phyloP scores from a whole-genome alignment of 1,284 basidiomycete species.

The Cutaneotrichosporon spelunceum region DNA sequence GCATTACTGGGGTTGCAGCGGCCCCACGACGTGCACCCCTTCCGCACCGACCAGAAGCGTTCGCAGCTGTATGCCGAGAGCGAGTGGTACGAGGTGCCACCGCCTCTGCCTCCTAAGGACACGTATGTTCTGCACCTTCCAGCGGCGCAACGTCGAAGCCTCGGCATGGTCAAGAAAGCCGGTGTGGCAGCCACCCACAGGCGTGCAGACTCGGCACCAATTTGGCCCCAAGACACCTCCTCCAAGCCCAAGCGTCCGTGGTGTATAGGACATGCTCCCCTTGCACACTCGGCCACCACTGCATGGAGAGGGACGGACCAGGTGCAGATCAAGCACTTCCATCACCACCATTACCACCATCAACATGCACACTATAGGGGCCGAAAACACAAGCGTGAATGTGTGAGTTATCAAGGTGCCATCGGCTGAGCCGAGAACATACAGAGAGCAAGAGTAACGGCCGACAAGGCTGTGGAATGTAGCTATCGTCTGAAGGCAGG shows the following conservation, averaged over 20 bases:
- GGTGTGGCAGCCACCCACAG: not conserved
- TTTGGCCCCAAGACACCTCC: not conserved
- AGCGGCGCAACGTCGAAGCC: not conserved
- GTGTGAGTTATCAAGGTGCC: not conserved
- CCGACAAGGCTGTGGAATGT: too few species aligned
- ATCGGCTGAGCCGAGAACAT: too few species aligned
- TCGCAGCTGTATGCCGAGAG: not conserved
- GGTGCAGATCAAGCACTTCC: not conserved
- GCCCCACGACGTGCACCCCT: not conserved
- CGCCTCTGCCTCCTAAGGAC: not conserved
- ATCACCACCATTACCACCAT: not conserved
- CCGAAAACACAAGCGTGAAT: not conserved
- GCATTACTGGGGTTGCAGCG: not conserved
- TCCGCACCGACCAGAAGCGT: not conserved
- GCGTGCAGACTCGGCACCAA: not conserved
- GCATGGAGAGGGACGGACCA: not conserved
- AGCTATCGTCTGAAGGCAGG: too few species aligned
- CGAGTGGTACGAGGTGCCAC: not conserved
- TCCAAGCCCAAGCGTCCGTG: not conserved
- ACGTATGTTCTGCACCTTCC: not conserved
- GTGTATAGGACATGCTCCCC: not conserved
- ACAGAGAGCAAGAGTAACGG: too few species aligned
- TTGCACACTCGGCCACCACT: not conserved
- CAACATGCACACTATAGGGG: not conserved
- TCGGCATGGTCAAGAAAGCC: not conserved